A percentile compares a stretch with the other conserved stretches of the same genome.
phyloP scores from a whole-genome alignment of 768 basidiomycete species.

The Pulveroboletus sp. region DNA sequence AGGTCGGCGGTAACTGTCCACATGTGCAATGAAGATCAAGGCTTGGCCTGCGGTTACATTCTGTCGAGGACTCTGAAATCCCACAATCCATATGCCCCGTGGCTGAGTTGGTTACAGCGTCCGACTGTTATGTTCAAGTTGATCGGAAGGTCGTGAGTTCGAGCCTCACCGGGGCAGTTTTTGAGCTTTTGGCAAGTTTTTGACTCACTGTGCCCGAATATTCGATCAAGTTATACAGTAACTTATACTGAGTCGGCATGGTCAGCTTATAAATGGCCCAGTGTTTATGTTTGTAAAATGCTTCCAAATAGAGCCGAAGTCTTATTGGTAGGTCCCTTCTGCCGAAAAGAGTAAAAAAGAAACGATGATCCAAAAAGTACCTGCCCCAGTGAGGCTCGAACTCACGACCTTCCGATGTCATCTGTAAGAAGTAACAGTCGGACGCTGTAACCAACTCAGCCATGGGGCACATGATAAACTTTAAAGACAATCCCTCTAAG shows the following conservation, averaged over 20 bases:
- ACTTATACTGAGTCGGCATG: too few species aligned
- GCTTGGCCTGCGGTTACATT: too few species aligned
- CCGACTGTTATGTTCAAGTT: slow-evolving; percentile 54
- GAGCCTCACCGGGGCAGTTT: slow-evolving; percentile 51
- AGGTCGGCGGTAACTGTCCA: slow-evolving; percentile 35
- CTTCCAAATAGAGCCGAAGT: too few species aligned
- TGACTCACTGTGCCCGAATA: too few species aligned
- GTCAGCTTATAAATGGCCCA: too few species aligned
- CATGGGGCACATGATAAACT: slow-evolving; percentile 51
- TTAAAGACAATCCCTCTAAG: not conserved
- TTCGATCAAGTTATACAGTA: too few species aligned
- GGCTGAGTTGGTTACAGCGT: slow-evolving; percentile 79
- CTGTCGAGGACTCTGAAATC: too few species aligned
- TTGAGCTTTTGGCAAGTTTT: slow-evolving; percentile 13
- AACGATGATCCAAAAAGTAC: not conserved
- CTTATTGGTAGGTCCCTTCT: too few species aligned
- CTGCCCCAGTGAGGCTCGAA: slow-evolving; percentile 68
- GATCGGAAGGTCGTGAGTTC: slow-evolving; percentile 71
- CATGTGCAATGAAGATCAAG: not conserved
- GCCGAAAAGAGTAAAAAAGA: too few species aligned
- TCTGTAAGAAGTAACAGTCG: slow-evolving; percentile 56
- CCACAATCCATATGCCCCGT: slow-evolving; percentile 50
- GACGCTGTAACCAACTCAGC: slow-evolving; percentile 79
- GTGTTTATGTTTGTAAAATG: too few species aligned
- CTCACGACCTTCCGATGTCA: slow-evolving; percentile 63